Conservation (phyloP, 139 green algal species). For the Chlamydomonas sphaeroides region DNA sequence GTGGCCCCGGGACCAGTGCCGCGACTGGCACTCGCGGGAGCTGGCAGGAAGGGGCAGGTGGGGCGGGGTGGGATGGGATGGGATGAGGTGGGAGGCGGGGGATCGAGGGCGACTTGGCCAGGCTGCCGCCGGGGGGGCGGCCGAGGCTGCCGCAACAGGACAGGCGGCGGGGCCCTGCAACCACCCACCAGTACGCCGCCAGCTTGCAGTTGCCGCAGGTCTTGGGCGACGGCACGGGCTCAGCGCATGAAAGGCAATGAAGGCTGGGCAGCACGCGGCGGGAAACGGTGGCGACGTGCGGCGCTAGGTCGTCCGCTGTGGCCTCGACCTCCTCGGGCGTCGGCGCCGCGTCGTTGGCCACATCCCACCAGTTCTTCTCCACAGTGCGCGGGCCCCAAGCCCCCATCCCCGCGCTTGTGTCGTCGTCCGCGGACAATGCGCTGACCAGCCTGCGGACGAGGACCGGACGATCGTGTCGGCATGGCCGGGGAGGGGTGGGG, state of each 20-base stretch:
- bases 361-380: slow-evolving; percentile 33
- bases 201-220: slow-evolving; percentile 15
- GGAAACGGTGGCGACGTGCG: neutral
- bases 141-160: too few relatives aligned
- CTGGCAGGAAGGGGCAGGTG: neutral
- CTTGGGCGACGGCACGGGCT: neutral
- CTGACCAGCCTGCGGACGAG: too few relatives aligned
- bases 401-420: too few relatives aligned
- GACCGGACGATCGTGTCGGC: too few relatives aligned
- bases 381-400: too few relatives aligned
- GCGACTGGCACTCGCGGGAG: slow-evolving; percentile 28
- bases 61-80: too few relatives aligned
- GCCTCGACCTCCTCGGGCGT: neutral
- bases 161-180: too few relatives aligned
- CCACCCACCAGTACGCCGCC: slow-evolving; percentile 25
- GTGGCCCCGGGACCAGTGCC: slow-evolving; percentile 31
- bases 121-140: too few relatives aligned
- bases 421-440: too few relatives aligned
- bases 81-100: too few relatives aligned
- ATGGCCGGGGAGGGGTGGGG: too few relatives aligned
- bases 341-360: neutral
- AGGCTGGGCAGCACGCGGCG: neutral
- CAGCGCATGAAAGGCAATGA: slow-evolving; percentile 3
- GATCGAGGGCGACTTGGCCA: too few relatives aligned
- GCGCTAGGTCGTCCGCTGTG: neutral